phyloP scores from a whole-genome alignment of 106 monocot genomes.

The Agapanthus africanus region DNA sequence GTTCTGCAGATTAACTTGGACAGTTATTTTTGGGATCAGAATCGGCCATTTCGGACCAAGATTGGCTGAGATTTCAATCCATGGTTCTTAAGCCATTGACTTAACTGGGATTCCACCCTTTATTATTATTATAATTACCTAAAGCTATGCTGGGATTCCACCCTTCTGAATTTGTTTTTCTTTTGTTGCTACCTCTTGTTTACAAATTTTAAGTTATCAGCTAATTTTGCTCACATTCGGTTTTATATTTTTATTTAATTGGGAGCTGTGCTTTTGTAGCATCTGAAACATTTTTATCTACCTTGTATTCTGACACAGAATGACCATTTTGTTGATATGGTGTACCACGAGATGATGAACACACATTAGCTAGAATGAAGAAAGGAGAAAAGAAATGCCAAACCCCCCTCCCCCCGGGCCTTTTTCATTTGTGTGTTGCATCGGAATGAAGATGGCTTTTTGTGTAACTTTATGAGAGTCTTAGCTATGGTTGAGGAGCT shows the following conservation, averaged over 20 bases:
- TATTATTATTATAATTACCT: too few relatives aligned
- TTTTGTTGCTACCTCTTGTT: not conserved
- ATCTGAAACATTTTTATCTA: not conserved
- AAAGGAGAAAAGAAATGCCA: not conserved
- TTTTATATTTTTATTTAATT: not conserved
- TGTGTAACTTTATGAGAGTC: not conserved
- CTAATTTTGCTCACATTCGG: not conserved
- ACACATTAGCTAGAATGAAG: constrained; percentile 25
- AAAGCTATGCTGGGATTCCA: too few relatives aligned
- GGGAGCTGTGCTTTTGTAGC: not conserved
- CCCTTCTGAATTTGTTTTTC: too few relatives aligned
- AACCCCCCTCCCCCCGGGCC: too few relatives aligned
- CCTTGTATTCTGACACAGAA: constrained; percentile 27
- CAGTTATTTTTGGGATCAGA: too few relatives aligned
- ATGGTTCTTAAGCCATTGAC: too few relatives aligned
- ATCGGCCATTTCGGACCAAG: too few relatives aligned
- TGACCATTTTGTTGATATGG: constrained; percentile 67
- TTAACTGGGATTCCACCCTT: too few relatives aligned
- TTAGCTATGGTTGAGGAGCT: not conserved
- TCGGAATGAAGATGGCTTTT: too few relatives aligned
- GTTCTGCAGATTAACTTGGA: too few relatives aligned
- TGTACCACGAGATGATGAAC: constrained; percentile 66
- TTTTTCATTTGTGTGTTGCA: too few relatives aligned
- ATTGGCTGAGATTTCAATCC: too few relatives aligned
- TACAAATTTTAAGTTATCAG: not conserved